Evolutionary conservation across 352 stramenopile species (phyloP).

Genomic region (Thraustochytrium striatum): DNA sequence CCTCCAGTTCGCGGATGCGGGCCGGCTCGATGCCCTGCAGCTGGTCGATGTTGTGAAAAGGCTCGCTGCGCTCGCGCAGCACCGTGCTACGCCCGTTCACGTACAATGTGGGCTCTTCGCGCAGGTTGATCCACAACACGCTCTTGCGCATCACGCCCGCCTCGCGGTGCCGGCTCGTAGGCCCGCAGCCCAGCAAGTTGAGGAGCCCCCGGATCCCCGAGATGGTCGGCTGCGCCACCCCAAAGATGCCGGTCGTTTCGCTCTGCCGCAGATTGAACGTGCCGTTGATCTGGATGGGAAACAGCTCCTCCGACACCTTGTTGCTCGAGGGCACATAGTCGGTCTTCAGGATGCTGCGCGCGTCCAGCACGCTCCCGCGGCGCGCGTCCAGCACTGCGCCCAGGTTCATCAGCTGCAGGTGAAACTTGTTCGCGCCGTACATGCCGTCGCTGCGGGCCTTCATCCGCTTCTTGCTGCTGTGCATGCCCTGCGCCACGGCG

Average conservation of each 20-base stretch:
- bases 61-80: slow-evolving; percentile 10
- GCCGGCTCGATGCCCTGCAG: slow-evolving; percentile 43
- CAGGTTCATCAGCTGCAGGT: background rate
- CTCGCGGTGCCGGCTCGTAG: slow-evolving; percentile 15
- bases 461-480: background rate
- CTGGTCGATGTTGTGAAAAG: slow-evolving; percentile 48
- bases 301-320: background rate
- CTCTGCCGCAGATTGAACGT: slow-evolving; percentile 70
- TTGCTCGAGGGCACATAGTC: slow-evolving; percentile 73
- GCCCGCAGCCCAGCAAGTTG: slow-evolving; percentile 33
- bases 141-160: slow-evolving; percentile 62
- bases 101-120: slow-evolving; percentile 81
- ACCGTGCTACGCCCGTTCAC: slow-evolving; percentile 60
- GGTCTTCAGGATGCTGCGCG: slow-evolving; percentile 72
- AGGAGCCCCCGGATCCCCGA: slow-evolving; percentile 26
- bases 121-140: slow-evolving; percentile 78
- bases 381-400: slow-evolving; percentile 4
- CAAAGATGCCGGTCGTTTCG: slow-evolving; percentile 63
- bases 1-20: slow-evolving; percentile 27
- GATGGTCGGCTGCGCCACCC: slow-evolving; percentile 49
- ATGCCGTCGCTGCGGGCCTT: too few relatives aligned
- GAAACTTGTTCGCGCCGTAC: too few relatives aligned
- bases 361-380: slow-evolving; percentile 61
- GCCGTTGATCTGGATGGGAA: slow-evolving; percentile 53
- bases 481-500: background rate